phyloP scores from a whole-genome alignment of 2,329 filamentous ascomycete genomes.

The Ploettnerulaceae sp. region DNA sequence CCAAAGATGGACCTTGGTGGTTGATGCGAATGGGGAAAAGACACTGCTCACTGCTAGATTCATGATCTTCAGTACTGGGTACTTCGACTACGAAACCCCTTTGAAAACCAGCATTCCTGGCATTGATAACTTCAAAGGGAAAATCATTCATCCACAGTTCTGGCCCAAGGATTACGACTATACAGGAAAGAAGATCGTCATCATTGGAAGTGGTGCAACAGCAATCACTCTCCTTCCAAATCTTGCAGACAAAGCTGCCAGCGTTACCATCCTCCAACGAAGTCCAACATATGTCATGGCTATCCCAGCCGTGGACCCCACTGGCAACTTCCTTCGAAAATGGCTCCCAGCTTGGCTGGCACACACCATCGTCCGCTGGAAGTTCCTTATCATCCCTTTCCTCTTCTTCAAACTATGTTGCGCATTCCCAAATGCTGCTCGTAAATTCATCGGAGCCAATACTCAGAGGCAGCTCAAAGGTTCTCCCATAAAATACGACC shows the following conservation, averaged over 20 bases:
- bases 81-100: slow-evolving; percentile 58
- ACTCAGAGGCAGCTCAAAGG: slow-evolving; percentile 49
- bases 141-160: slow-evolving; percentile 65
- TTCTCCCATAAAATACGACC: slow-evolving; percentile 46
- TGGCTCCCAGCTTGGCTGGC: slow-evolving; percentile 45
- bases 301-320: slow-evolving; percentile 31
- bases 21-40: slow-evolving; percentile 35
- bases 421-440: slow-evolving; percentile 47
- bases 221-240: slow-evolving; percentile 71
- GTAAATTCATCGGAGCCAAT: slow-evolving; percentile 41
- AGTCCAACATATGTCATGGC: slow-evolving; percentile 66
- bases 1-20: slow-evolving; percentile 49
- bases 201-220: slow-evolving; percentile 63
- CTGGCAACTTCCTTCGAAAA: slow-evolving; percentile 15
- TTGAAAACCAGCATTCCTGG: slow-evolving; percentile 52
- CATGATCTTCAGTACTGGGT: slow-evolving; percentile 56
- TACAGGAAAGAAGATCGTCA: slow-evolving; percentile 43
- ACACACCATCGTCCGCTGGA: slow-evolving; percentile 44
- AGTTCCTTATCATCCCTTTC: slow-evolving; percentile 44
- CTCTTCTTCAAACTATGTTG: slow-evolving; percentile 48
- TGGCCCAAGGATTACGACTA: slow-evolving; percentile 66
- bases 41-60: slow-evolving; percentile 40
- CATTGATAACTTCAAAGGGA: slow-evolving; percentile 53
- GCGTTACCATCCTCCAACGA: slow-evolving; percentile 76
- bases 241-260: slow-evolving; percentile 57